A percentile compares a stretch with the other conserved stretches of the same genome.
phyloP scores from a whole-genome alignment of 2,329 filamentous ascomycete species.

The Lasiodiplodia sp. region DNA sequence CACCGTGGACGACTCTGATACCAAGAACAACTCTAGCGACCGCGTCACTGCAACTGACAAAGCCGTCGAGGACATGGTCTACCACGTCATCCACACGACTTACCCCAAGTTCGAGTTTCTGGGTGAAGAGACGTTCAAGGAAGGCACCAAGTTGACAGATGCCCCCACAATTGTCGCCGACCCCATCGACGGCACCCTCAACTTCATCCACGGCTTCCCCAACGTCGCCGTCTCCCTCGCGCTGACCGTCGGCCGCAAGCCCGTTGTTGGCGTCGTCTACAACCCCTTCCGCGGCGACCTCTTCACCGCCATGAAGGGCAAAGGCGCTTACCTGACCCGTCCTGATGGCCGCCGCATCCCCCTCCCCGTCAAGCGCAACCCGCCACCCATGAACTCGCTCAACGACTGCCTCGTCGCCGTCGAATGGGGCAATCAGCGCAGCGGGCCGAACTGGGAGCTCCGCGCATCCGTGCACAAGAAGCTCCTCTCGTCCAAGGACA shows the following conservation, averaged over 20 bases:
- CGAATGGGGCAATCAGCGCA: constrained; percentile 49
- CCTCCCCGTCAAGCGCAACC: constrained; percentile 42
- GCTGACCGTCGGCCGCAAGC: constrained; percentile 41
- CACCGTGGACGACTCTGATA: constrained; percentile 36
- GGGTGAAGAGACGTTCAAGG: constrained; percentile 47
- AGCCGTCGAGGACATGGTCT: constrained; percentile 61
- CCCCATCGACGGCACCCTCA: constrained; percentile 50
- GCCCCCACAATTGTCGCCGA: constrained; percentile 47
- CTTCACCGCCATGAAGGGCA: constrained; percentile 45
- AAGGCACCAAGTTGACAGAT: constrained; percentile 40
- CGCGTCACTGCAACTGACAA: constrained; percentile 64
- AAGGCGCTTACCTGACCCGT: constrained; percentile 42
- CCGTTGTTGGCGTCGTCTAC: constrained; percentile 46
- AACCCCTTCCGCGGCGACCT: constrained; percentile 46
- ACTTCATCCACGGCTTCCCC: constrained; percentile 48
- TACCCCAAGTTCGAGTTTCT: constrained; percentile 56
- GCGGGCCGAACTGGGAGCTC: constrained; percentile 47
- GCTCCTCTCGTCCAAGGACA: constrained; percentile 40
- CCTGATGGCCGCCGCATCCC: constrained; percentile 35
- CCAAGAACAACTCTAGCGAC: constrained; percentile 55
- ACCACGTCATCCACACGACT: constrained; percentile 47
- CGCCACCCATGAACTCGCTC: constrained; percentile 39
- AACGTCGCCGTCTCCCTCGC: constrained; percentile 47
- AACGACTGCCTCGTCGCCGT: constrained; percentile 44
- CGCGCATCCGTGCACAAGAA: constrained; percentile 40